These are phyloP conservation scores for Euphrasia arctica DNA, from an alignment of 305 asterid species.

Conservation along the genomic window DNA sequence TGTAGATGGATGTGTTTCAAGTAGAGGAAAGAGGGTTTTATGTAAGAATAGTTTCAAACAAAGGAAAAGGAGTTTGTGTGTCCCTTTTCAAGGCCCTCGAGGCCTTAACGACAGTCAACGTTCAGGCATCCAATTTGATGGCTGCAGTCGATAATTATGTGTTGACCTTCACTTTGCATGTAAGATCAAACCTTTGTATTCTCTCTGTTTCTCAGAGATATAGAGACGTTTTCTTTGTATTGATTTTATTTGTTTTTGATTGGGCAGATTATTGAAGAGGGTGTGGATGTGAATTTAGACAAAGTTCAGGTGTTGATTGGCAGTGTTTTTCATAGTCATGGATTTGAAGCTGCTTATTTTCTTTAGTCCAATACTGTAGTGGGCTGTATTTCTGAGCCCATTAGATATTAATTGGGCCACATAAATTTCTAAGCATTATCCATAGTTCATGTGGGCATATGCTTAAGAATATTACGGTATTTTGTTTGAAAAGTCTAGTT, in stretches of 20 bases:
- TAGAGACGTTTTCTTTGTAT: too few relatives aligned
- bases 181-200: too few relatives aligned
- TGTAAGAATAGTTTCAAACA: conserved; percentile 48
- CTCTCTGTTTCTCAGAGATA: too few relatives aligned
- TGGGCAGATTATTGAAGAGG: conserved; percentile 43
- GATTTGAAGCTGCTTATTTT: conserved; percentile 38
- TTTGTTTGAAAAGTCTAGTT: too few relatives aligned
- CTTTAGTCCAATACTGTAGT: too few relatives aligned
- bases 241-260: too few relatives aligned
- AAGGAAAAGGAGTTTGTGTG: conserved; percentile 53
- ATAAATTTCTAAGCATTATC: too few relatives aligned
- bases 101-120: conserved; percentile 44
- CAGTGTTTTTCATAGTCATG: conserved; percentile 54
- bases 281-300: conserved; percentile 41
- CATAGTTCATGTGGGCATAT: too few relatives aligned
- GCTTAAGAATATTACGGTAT: too few relatives aligned
- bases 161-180: conserved; percentile 55
- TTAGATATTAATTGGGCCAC: too few relatives aligned
- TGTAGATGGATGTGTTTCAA: conserved; percentile 65
- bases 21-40: conserved; percentile 62
- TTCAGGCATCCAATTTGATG: conserved; percentile 53
- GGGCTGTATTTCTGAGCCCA: too few relatives aligned
- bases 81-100: conserved; percentile 57
- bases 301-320: conserved; percentile 71
- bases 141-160: conserved; percentile 41